Evolutionary conservation across 164 flowering plant genomes (phyloP).

Genomic region (Tetrastigma voinierianum): DNA sequence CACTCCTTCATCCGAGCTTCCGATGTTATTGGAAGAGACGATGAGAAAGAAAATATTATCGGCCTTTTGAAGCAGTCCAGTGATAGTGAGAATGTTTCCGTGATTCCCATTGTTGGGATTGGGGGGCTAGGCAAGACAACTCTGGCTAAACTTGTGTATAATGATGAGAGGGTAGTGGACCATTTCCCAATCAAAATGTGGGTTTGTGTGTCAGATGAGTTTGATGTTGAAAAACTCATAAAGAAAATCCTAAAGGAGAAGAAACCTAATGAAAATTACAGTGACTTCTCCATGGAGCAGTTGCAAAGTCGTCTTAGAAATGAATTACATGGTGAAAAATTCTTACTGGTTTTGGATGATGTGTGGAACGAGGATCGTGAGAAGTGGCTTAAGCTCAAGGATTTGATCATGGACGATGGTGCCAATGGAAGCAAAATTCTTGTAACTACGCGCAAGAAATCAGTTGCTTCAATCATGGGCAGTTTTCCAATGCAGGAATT

Average conservation of each 20-base stretch:
- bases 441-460: too few relatives aligned
- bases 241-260: not conserved
- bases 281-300: too few relatives aligned
- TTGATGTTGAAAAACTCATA: not conserved
- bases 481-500: too few relatives aligned
- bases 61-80: not conserved
- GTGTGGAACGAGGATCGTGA: too few relatives aligned
- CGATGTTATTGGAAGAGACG: slow-evolving; percentile 12
- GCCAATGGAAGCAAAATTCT: too few relatives aligned
- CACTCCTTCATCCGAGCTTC: slow-evolving; percentile 4
- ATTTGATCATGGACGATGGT: too few relatives aligned
- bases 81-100: not conserved
- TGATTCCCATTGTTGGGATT: slow-evolving; percentile 8
- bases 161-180: not conserved
- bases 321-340: too few relatives aligned
- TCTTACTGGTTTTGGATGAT: too few relatives aligned
- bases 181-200: slow-evolving; percentile 9
- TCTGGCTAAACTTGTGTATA: slow-evolving; percentile 5
- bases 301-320: too few relatives aligned
- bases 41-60: not conserved
- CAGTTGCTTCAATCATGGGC: too few relatives aligned
- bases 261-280: too few relatives aligned
- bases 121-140: slow-evolving; percentile 16
- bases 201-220: slow-evolving; percentile 18
- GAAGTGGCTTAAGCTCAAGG: too few relatives aligned